A percentile compares a stretch with the other conserved stretches of the same genome.
Evolutionary conservation across 805 yeast species (phyloP).

Genomic region (Schwanniomyces occidentalis): DNA sequence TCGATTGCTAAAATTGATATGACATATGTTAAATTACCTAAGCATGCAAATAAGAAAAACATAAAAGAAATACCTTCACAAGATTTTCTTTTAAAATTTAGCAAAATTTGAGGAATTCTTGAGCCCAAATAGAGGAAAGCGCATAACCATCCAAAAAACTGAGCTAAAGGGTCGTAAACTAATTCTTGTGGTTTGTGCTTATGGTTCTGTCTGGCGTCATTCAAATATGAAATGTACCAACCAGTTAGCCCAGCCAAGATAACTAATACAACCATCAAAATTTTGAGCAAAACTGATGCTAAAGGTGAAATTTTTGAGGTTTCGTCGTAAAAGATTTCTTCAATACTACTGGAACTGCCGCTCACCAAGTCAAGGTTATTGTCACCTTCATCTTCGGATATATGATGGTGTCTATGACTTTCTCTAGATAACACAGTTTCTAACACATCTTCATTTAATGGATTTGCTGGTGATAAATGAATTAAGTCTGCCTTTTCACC

Average conservation of each 20-base stretch:
- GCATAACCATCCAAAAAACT: slow-evolving; percentile 80
- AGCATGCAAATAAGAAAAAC: slow-evolving; percentile 91
- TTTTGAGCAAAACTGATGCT: slow-evolving; percentile 24
- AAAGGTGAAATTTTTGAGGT: slow-evolving; percentile 17
- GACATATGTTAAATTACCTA: slow-evolving; percentile 91
- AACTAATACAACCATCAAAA: slow-evolving; percentile 64
- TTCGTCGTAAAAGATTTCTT: slow-evolving; percentile 1
- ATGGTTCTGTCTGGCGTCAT: slow-evolving; percentile 36
- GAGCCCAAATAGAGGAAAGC: slow-evolving; percentile 81
- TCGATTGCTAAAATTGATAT: slow-evolving; percentile 79
- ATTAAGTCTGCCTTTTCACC: slow-evolving; percentile 64
- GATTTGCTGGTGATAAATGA: slow-evolving; percentile 87
- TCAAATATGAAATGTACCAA: slow-evolving; percentile 70
- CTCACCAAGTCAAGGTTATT: slow-evolving; percentile 25
- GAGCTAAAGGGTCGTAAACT: slow-evolving; percentile 76
- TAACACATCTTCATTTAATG: slow-evolving; percentile 67
- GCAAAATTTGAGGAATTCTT: slow-evolving; percentile 84
- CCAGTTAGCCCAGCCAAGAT: slow-evolving; percentile 81
- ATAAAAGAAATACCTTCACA: slow-evolving; percentile 94
- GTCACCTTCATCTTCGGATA: slow-evolving; percentile 18
- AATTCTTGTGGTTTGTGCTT: slow-evolving; percentile 44
- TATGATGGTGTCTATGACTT: slow-evolving; percentile 13
- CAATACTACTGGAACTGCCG: neutral
- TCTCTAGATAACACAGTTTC: slow-evolving; percentile 58
- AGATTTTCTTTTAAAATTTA: slow-evolving; percentile 83